Evolutionary conservation across 228 moss, liverwort and hornwort species (phyloP).

Genomic region (Sphagnum fallax): DNA sequence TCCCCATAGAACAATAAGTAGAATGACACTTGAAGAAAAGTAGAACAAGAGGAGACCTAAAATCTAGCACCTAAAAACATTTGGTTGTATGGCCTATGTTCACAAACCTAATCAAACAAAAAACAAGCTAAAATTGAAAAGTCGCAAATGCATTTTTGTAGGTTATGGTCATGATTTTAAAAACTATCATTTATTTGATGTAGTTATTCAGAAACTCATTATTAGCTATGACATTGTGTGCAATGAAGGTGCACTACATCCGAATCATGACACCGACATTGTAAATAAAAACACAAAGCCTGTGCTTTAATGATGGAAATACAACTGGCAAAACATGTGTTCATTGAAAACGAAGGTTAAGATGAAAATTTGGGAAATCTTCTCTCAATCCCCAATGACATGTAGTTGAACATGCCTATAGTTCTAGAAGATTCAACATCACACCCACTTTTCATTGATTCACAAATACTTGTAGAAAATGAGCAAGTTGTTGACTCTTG

Average conservation of each 20-base stretch:
- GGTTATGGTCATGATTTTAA: not conserved
- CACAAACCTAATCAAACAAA: not conserved
- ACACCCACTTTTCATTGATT: no score
- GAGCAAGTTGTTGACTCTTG: not conserved
- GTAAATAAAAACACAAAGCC: no score
- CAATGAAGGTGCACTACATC: not conserved
- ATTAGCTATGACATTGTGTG: constrained; percentile 4
- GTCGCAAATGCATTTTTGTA: not conserved
- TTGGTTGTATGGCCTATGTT: constrained; percentile 1
- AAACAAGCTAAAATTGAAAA: not conserved
- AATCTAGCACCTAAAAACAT: not conserved
- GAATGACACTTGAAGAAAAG: not conserved
- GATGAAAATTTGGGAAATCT: no score
- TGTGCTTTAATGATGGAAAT: no score
- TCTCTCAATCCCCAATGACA: no score
- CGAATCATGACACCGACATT: no score
- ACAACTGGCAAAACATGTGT: no score
- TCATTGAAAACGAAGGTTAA: no score
- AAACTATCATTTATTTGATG: not conserved
- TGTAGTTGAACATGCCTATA: no score
- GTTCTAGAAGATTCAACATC: no score
- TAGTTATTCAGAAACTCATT: not conserved
- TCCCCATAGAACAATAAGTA: not conserved
- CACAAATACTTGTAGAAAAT: no score
- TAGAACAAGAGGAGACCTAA: not conserved